Conservation (phyloP, 2,329 filamentous ascomycete genomes). For the Triangularia verruculosa region DNA sequence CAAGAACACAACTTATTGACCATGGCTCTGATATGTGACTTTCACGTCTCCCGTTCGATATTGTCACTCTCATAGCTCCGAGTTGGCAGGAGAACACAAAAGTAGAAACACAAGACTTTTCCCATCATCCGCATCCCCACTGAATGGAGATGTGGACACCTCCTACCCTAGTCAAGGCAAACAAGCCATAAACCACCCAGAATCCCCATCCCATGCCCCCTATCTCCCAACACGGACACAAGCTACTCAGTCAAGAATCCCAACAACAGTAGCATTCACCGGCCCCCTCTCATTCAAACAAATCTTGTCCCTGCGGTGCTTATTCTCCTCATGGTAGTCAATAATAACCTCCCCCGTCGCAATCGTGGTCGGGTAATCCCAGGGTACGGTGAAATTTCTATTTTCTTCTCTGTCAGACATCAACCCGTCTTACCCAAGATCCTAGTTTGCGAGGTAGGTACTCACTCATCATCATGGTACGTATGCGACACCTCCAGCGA, state of each 20-base stretch:
- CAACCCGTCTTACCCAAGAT: background rate
- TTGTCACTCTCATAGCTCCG: no score
- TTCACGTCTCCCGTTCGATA: no score
- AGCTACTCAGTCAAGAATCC: background rate
- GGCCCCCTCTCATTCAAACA: background rate
- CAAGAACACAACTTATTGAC: no score
- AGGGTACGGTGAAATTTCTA: slow-evolving; percentile 27
- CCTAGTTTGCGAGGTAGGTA: background rate
- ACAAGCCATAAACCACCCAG: background rate
- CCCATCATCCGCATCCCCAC: no score
- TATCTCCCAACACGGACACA: background rate
- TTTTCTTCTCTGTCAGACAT: background rate
- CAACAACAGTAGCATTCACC: background rate
- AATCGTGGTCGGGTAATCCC: slow-evolving; percentile 26
- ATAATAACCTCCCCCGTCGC: background rate
- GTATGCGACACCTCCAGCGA: slow-evolving; percentile 28
- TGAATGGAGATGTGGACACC: no score
- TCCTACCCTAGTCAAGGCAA: no score
- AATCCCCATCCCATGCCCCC: background rate
- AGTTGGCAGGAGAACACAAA: no score
- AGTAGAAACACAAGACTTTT: no score
- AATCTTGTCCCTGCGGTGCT: background rate
- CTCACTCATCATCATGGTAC: slow-evolving; percentile 30
- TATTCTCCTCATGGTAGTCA: background rate
- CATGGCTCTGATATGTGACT: no score